phyloP scores from a whole-genome alignment of 305 asterid species.

The Fraxinus sp. region DNA sequence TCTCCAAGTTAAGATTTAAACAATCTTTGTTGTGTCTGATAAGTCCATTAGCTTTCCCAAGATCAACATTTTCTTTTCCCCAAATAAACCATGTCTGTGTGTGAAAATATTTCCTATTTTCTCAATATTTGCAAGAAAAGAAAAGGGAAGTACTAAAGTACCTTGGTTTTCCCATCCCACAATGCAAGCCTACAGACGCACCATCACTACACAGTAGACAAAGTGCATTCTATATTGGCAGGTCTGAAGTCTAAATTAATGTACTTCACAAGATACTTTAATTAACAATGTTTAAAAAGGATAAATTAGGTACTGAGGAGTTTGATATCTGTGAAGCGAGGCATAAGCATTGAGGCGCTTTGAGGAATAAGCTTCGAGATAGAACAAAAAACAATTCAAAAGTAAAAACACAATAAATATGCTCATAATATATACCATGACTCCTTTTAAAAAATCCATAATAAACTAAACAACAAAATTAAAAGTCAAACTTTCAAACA shows the following conservation, averaged over 20 bases:
- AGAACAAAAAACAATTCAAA: not conserved
- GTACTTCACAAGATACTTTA: not conserved
- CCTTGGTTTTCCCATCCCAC: not conserved
- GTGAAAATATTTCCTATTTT: not conserved
- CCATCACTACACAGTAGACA: not conserved
- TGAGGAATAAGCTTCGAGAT: not conserved
- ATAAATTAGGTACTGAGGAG: not conserved
- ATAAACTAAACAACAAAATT: not conserved
- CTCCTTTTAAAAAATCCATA: not conserved
- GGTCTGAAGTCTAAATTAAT: not conserved
- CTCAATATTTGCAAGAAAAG: not conserved
- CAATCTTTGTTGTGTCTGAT: not conserved
- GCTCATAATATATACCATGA: not conserved
- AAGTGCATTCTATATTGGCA: not conserved
- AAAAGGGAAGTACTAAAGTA: not conserved
- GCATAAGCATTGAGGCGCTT: not conserved
- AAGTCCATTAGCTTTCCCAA: not conserved
- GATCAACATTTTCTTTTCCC: not conserved
- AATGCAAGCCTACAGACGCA: not conserved
- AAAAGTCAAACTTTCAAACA: not conserved
- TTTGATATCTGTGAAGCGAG: not conserved
- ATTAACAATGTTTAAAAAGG: not conserved
- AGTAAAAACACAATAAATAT: not conserved
- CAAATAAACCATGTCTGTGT: not conserved
- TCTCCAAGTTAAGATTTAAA: not conserved